Evolutionary conservation across 1,139 yeast species (phyloP).

Genomic region (Kluyveromyces marxianus): DNA sequence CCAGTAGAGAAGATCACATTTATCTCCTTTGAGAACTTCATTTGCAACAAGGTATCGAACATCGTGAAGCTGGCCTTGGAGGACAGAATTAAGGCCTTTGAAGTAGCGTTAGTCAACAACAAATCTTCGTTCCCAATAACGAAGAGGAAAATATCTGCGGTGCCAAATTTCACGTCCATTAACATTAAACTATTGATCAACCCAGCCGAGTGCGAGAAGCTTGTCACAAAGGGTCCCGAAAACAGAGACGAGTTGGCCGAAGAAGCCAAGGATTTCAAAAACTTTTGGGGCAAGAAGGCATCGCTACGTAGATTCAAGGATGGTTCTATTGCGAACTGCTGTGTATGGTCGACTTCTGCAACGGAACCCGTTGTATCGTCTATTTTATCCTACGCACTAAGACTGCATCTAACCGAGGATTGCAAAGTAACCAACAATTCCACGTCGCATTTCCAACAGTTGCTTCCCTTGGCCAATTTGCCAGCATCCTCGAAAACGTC

Average conservation of each 20-base stretch:
- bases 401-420: constrained; percentile 51
- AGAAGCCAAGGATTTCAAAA: constrained; percentile 56
- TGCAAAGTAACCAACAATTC: constrained; percentile 37
- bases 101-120: constrained; percentile 24
- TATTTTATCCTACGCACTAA: constrained; percentile 56
- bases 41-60: constrained; percentile 53
- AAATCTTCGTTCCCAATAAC: constrained; percentile 36
- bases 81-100: constrained; percentile 46
- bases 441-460: constrained; percentile 38
- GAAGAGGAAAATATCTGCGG: constrained; percentile 42
- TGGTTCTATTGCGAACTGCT: constrained; percentile 83
- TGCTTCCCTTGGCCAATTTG: constrained; percentile 53
- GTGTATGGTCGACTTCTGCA: constrained; percentile 67
- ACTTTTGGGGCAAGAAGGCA: constrained; percentile 85
- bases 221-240: constrained; percentile 79
- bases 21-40: constrained; percentile 59
- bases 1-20: constrained; percentile 70
- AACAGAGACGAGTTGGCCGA: constrained; percentile 46
- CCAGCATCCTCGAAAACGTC: constrained; percentile 51
- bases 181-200: constrained; percentile 64
- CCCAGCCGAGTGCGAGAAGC: constrained; percentile 65
- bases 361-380: constrained; percentile 59
- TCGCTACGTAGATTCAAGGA: constrained; percentile 86
- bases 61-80: constrained; percentile 61
- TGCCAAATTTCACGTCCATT: constrained; percentile 29